Percentiles rank a stretch among this genome's conserved stretches.
phyloP scores from a whole-genome alignment of 257 asterid species.

The Fraxinus quadrangulata region DNA sequence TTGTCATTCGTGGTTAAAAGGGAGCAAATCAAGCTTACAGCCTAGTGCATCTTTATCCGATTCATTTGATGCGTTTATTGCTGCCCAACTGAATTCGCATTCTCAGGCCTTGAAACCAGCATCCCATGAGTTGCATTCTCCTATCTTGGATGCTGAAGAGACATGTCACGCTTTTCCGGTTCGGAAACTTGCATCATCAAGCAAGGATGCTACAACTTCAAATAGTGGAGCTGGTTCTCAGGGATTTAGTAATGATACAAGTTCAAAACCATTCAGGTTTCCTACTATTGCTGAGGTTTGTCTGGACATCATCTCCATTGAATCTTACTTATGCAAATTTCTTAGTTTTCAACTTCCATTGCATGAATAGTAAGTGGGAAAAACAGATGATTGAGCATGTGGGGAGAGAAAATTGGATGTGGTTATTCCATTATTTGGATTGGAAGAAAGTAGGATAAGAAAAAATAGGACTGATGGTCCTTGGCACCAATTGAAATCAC shows the following conservation, averaged over 20 bases:
- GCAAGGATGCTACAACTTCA: slow-evolving; percentile 31
- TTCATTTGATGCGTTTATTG: slow-evolving; percentile 46
- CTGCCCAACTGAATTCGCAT: slow-evolving; percentile 37
- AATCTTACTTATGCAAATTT: slow-evolving; percentile 13
- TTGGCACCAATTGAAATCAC: background rate
- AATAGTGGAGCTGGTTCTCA: slow-evolving; percentile 29
- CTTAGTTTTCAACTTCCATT: background rate
- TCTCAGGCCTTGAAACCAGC: slow-evolving; percentile 40
- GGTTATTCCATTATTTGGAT: background rate
- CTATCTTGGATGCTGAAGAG: slow-evolving; percentile 89
- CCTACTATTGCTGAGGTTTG: slow-evolving; percentile 45
- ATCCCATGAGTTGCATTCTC: slow-evolving; percentile 45
- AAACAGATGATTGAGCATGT: background rate
- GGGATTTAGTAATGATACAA: slow-evolving; percentile 26
- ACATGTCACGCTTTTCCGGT: slow-evolving; percentile 89
- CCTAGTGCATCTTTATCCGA: slow-evolving; percentile 33
- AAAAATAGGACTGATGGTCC: background rate
- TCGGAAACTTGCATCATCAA: slow-evolving; percentile 41
- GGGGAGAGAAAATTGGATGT: background rate
- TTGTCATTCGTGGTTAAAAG: slow-evolving; percentile 36
- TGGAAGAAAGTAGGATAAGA: background rate
- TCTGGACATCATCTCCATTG: slow-evolving; percentile 17
- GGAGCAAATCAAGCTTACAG: slow-evolving; percentile 40
- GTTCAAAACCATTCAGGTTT: slow-evolving; percentile 33
- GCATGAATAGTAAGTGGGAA: background rate